These are phyloP conservation scores for Berberis vulgaris DNA, from an alignment of 164 flowering plant genomes.

Conservation along the genomic window DNA sequence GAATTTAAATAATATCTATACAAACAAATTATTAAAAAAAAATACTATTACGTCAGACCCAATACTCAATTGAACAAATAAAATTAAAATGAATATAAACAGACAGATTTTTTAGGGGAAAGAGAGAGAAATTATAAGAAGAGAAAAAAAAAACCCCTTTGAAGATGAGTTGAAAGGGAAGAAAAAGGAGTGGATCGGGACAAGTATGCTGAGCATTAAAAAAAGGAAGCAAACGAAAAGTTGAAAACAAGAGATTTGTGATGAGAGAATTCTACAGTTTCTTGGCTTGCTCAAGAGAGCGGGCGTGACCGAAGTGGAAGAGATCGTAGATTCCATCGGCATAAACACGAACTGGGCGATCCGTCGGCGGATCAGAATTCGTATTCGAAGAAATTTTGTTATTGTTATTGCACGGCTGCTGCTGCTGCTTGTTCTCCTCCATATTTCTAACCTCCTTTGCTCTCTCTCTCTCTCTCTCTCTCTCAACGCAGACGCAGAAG, in stretches of 20 bases:
- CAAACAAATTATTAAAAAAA: too few relatives aligned
- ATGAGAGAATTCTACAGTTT: conserved; percentile 29
- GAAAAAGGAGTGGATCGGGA: too few relatives aligned
- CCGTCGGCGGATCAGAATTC: not conserved
- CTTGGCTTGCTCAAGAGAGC: conserved; percentile 92
- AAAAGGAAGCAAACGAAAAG: not conserved
- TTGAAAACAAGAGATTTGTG: not conserved
- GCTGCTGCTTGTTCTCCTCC: not conserved
- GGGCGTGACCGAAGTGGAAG: conserved; percentile 94
- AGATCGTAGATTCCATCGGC: conserved; percentile 93
- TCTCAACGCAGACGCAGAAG: not conserved
- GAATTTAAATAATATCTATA: too few relatives aligned
- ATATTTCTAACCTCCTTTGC: not conserved
- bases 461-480: not conserved
- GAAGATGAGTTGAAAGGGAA: too few relatives aligned
- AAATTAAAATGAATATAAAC: too few relatives aligned
- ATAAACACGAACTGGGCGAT: conserved; percentile 55
- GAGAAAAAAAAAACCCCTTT: too few relatives aligned
- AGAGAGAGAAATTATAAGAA: too few relatives aligned
- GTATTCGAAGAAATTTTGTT: not conserved
- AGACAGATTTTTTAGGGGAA: too few relatives aligned
- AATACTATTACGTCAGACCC: too few relatives aligned
- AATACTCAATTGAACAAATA: too few relatives aligned
- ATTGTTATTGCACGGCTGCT: not conserved
- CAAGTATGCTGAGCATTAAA: not conserved